Conservation (phyloP, 805 yeast species). For the Yarrowia sp. region DNA sequence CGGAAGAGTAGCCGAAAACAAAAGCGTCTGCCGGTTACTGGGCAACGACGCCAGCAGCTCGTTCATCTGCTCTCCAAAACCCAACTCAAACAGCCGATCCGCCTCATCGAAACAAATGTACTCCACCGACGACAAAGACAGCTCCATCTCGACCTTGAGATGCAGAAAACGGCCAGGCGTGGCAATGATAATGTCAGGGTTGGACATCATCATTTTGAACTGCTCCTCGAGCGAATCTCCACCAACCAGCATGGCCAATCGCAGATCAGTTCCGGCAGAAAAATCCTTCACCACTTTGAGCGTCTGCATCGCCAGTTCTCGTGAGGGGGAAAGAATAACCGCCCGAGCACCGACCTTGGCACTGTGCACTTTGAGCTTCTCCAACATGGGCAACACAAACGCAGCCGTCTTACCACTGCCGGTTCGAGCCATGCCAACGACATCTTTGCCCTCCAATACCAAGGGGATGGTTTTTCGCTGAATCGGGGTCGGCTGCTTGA, state of each 20-base stretch:
- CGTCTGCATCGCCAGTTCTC: slow-evolving; percentile 96
- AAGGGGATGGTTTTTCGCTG: slow-evolving; percentile 95
- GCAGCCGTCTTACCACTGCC: slow-evolving; percentile 99
- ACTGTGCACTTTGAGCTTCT: slow-evolving; percentile 79
- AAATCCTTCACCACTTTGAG: slow-evolving; percentile 88
- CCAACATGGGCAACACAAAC: slow-evolving; percentile 87
- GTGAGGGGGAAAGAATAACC: slow-evolving; percentile 86
- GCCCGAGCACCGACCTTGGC: slow-evolving; percentile 91
- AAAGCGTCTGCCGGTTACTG: slow-evolving; percentile 78
- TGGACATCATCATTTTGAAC: slow-evolving; percentile 87
- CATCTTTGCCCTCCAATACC: slow-evolving; percentile 85
- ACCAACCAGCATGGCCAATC: slow-evolving; percentile 85
- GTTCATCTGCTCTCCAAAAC: slow-evolving; percentile 90
- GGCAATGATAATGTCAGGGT: slow-evolving; percentile 94
- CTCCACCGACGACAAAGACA: slow-evolving; percentile 82
- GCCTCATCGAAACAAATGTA: slow-evolving; percentile 97
- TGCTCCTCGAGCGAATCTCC: slow-evolving; percentile 99
- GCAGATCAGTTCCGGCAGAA: slow-evolving; percentile 78
- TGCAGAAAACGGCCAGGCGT: slow-evolving; percentile 98
- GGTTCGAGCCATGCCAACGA: slow-evolving; percentile 99
- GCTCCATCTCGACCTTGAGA: slow-evolving; percentile 91
- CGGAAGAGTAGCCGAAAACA: slow-evolving; percentile 96
- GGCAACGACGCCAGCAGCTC: slow-evolving; percentile 88
- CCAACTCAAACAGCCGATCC: slow-evolving; percentile 94
- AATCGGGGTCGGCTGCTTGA: slow-evolving; percentile 95